Evolutionary conservation across 169 alveolate genomes (phyloP).

Genomic region (Blepharisma undulans): DNA sequence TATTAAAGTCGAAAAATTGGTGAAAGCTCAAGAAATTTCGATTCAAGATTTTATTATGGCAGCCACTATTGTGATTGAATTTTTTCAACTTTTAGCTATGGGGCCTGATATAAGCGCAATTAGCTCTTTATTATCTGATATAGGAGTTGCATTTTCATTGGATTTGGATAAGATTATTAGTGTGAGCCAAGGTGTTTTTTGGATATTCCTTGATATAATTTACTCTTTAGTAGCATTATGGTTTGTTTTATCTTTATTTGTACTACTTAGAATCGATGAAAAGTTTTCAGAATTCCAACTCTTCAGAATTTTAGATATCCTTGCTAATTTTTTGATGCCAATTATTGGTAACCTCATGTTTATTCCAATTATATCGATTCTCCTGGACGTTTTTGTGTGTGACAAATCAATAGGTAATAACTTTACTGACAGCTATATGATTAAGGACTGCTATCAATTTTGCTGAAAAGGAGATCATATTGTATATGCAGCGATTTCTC

Average conservation of each 20-base stretch:
- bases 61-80: not conserved
- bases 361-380: conserved; percentile 18
- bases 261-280: not conserved
- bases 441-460: not conserved
- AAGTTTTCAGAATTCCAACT: not conserved
- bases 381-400: not conserved
- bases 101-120: not conserved
- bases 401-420: not conserved
- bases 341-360: not conserved
- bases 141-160: not conserved
- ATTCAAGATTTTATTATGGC: not conserved
- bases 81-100: not conserved
- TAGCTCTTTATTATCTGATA: not conserved
- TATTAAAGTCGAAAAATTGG: not conserved
- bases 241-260: not conserved
- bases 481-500: not conserved
- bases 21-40: not conserved
- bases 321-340: not conserved
- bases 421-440: not conserved
- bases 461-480: conserved; percentile 33
- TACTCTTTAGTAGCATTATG: not conserved
- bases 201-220: not conserved
- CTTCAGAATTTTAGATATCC: not conserved
- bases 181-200: not conserved
- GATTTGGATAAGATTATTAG: not conserved